phyloP scores from a whole-genome alignment of 345 rosid species.

The Heritiera fomes region DNA sequence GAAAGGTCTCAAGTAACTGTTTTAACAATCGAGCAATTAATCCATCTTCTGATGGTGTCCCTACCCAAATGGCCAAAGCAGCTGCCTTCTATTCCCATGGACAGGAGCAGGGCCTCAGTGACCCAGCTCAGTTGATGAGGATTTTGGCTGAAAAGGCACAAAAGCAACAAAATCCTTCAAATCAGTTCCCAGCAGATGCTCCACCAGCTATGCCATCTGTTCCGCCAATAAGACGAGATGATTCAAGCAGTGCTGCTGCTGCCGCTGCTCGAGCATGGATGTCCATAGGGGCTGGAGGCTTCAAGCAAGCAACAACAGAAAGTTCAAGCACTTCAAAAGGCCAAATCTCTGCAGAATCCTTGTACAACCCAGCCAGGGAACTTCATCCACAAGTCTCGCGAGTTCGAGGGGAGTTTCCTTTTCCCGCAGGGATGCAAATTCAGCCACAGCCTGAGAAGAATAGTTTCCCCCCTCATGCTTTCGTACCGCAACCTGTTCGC shows the following conservation, averaged over 20 bases:
- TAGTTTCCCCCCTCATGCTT: constrained; percentile 56
- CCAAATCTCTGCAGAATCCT: constrained; percentile 60
- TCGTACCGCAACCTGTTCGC: constrained; percentile 47
- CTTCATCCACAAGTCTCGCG: constrained; percentile 47
- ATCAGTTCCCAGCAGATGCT: constrained; percentile 30
- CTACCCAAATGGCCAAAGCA: constrained; percentile 47
- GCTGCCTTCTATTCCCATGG: constrained; percentile 39
- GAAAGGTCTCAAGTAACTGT: constrained; percentile 35
- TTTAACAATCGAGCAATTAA: constrained; percentile 39
- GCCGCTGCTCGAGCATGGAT: constrained; percentile 76
- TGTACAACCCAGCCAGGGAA: constrained; percentile 65
- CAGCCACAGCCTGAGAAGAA: constrained; percentile 50
- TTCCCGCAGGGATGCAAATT: constrained; percentile 51
- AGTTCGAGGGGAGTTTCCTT: constrained; percentile 48
- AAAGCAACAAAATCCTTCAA: constrained; percentile 51
- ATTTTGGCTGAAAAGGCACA: constrained; percentile 53
- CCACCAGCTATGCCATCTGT: constrained; percentile 37
- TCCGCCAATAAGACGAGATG: constrained; percentile 52
- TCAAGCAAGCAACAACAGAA: constrained; percentile 46
- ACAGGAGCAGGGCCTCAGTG: constrained; percentile 51
- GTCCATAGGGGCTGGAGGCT: constrained; percentile 76
- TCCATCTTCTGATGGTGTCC: constrained; percentile 40
- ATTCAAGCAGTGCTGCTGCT: constrained; percentile 52
- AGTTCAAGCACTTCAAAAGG: constrained; percentile 41
- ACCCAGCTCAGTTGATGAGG: constrained; percentile 68